A percentile compares a stretch with the other conserved stretches of the same genome.
These are phyloP conservation scores for Dendrocalamus sinicus DNA, from an alignment of 176 grass and related monocot genomes.

Conservation along the genomic window DNA sequence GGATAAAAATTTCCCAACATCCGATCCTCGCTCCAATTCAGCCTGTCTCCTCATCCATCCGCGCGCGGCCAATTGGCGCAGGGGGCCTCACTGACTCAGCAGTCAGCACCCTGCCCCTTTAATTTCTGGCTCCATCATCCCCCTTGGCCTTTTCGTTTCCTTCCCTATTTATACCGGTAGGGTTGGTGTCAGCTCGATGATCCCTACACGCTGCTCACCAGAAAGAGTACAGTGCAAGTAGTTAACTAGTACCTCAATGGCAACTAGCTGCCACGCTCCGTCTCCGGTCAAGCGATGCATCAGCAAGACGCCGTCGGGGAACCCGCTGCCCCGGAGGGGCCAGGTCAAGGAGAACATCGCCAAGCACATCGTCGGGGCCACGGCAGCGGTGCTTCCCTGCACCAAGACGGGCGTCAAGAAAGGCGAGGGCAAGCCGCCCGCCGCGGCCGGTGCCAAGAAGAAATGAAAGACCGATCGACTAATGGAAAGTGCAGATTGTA, in stretches of 20 bases:
- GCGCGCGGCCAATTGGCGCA: background rate
- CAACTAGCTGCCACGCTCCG: background rate
- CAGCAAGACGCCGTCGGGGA: constrained; percentile 51
- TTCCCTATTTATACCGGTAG: constrained; percentile 14
- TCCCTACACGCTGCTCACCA: background rate
- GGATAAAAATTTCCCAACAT: too few relatives aligned
- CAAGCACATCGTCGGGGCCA: constrained; percentile 44
- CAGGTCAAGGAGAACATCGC: constrained; percentile 66
- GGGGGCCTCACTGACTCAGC: background rate
- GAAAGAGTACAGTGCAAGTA: background rate
- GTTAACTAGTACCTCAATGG: constrained; percentile 11
- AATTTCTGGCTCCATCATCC: background rate
- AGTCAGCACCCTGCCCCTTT: background rate
- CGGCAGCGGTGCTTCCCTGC: constrained; percentile 3
- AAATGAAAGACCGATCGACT: background rate
- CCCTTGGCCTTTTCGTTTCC: background rate
- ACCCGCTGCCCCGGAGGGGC: constrained; percentile 67
- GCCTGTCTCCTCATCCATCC: background rate
- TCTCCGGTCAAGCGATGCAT: background rate
- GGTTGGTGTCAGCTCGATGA: background rate
- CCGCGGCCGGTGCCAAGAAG: background rate
- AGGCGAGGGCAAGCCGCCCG: background rate
- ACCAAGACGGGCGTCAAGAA: background rate
- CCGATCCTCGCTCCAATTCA: background rate
- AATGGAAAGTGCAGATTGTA: background rate